phyloP scores from a whole-genome alignment of 2,329 filamentous ascomycete genomes.

The Stachybotrys elegans region DNA sequence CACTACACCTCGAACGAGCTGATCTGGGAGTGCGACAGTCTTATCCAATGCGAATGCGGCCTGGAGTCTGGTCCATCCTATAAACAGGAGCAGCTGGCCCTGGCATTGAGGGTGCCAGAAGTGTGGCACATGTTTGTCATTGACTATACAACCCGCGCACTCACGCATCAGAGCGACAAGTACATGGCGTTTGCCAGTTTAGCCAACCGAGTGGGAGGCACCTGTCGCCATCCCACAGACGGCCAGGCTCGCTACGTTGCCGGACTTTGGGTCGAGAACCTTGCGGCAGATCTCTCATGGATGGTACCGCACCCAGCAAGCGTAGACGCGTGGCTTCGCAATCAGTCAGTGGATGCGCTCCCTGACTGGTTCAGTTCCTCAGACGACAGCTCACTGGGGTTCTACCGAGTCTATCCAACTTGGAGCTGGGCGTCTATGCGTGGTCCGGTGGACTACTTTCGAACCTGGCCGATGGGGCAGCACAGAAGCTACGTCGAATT shows the following conservation, averaged over 20 bases:
- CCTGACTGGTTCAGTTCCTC: neutral
- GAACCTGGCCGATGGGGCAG: neutral
- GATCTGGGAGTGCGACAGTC: neutral
- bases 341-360: neutral
- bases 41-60: neutral
- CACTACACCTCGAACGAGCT: neutral
- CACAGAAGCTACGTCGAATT: neutral
- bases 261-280: neutral
- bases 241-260: neutral
- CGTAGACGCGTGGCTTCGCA: neutral
- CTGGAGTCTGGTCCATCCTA: neutral
- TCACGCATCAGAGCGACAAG: neutral
- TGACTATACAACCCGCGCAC: neutral
- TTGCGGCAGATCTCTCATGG: neutral
- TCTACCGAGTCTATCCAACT: neutral
- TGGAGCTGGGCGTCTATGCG: neutral
- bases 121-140: neutral
- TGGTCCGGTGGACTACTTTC: neutral
- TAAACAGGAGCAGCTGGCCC: neutral
- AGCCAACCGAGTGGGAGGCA: neutral
- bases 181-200: neutral
- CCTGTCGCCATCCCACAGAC: neutral
- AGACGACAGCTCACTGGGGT: neutral
- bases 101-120: neutral
- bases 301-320: neutral